Percentiles rank a stretch among this genome's conserved stretches.
These are phyloP conservation scores for Solanum hybrid DNA, from an alignment of 305 asterid species.

Conservation along the genomic window DNA sequence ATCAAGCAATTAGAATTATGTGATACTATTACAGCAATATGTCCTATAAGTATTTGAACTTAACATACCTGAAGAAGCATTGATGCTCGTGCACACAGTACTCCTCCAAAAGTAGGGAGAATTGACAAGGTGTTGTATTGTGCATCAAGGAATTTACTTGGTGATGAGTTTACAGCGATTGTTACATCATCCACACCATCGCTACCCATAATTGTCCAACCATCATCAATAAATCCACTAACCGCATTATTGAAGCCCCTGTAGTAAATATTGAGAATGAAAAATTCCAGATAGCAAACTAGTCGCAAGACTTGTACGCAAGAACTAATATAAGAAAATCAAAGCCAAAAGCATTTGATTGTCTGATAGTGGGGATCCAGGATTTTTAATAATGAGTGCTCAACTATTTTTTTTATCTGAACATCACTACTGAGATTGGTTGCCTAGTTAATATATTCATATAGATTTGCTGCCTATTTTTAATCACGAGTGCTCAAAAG, in stretches of 20 bases:
- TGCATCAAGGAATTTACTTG: constrained; percentile 69
- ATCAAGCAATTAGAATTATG: not conserved
- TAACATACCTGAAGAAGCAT: constrained; percentile 89
- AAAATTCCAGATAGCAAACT: not conserved
- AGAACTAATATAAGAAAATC: not conserved
- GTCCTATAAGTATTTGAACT: not conserved
- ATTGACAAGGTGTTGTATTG: constrained; percentile 52
- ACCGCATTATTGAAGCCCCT: constrained; percentile 97
- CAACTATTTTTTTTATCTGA: not conserved
- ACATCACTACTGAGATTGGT: not conserved
- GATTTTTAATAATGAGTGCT: not conserved
- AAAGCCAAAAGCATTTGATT: not conserved
- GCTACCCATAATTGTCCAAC: constrained; percentile 80
- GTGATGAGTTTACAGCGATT: constrained; percentile 68
- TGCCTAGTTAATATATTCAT: not conserved
- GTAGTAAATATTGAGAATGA: not conserved
- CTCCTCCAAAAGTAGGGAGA: constrained; percentile 81
- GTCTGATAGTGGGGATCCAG: not conserved
- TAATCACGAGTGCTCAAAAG: not conserved
- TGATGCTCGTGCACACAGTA: constrained; percentile 91
- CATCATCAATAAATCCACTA: constrained; percentile 89
- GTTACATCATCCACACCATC: constrained; percentile 92
- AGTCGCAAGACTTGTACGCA: not conserved
- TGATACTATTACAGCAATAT: not conserved
- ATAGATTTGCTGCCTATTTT: not conserved